A percentile compares a stretch with the other conserved stretches of the same genome.
These are phyloP conservation scores for Penicillium verhagenii DNA, from an alignment of 495 filamentous ascomycete species.

Conservation along the genomic window DNA sequence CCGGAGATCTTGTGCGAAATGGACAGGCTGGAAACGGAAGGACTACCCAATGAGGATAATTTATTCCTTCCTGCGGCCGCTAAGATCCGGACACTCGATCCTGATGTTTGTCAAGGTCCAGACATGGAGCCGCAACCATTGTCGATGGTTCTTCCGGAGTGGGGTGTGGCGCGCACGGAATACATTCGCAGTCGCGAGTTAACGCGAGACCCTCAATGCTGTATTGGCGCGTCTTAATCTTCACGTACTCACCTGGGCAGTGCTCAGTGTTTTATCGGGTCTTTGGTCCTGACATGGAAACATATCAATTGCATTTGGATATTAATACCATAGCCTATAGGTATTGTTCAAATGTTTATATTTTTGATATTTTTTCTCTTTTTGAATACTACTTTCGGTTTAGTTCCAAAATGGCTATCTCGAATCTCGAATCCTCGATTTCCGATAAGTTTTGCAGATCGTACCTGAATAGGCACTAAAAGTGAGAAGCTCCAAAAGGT, in stretches of 20 bases:
- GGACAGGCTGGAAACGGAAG: slow-evolving; percentile 31
- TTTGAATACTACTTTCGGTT: not conserved
- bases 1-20: slow-evolving; percentile 24
- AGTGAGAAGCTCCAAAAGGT: not conserved
- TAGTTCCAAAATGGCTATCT: not conserved
- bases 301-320: too few species aligned
- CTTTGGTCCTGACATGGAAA: too few species aligned
- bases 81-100: slow-evolving; percentile 41
- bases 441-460: too few species aligned
- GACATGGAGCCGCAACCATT: slow-evolving; percentile 23
- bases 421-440: too few species aligned
- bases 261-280: too few species aligned
- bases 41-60: slow-evolving; percentile 26
- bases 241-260: too few species aligned
- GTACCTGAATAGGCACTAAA: not conserved
- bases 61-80: slow-evolving; percentile 26
- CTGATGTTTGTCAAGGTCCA: slow-evolving; percentile 27
- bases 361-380: too few species aligned
- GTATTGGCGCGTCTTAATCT: too few species aligned
- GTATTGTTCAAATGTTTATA: too few species aligned
- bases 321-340: too few species aligned
- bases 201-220: too few species aligned
- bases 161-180: slow-evolving; percentile 31
- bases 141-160: slow-evolving; percentile 29
- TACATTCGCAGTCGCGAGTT: slow-evolving; percentile 27